A percentile compares a stretch with the other conserved stretches of the same genome.
Evolutionary conservation across 768 basidiomycete genomes (phyloP).

Genomic region (Mycena metata): DNA sequence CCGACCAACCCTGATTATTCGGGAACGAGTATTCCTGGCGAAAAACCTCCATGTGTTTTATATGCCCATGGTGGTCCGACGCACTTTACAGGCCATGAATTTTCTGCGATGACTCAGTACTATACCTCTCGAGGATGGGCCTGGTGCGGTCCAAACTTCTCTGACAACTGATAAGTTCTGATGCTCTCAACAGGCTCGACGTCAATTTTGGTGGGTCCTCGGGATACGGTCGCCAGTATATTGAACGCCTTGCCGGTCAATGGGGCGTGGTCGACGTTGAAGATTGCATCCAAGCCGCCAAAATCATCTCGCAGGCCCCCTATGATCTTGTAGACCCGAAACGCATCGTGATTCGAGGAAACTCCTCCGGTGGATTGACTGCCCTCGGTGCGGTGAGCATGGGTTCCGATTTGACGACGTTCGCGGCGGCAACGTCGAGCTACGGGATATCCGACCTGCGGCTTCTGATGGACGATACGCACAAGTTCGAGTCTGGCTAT

Average conservation of each 20-base stretch:
- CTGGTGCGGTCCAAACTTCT: constrained; percentile 61
- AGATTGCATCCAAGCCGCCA: constrained; percentile 63
- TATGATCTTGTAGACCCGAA: constrained; percentile 71
- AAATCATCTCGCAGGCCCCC: constrained; percentile 50
- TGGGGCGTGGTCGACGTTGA: constrained; percentile 73
- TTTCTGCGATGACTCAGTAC: constrained; percentile 70
- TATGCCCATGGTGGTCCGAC: constrained; percentile 84
- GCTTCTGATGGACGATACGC: constrained; percentile 63
- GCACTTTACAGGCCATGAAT: constrained; percentile 54
- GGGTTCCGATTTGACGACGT: constrained; percentile 58
- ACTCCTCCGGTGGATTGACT: constrained; percentile 82
- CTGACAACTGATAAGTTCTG: not conserved
- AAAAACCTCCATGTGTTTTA: constrained; percentile 78
- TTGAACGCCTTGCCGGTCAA: constrained; percentile 62
- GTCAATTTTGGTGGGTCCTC: constrained; percentile 74
- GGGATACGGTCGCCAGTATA: constrained; percentile 66
- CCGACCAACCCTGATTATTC: constrained; percentile 75
- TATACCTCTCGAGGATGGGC: constrained; percentile 81
- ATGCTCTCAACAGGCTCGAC: constrained; percentile 54
- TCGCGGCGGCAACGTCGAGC: constrained; percentile 72
- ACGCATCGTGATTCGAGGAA: constrained; percentile 78
- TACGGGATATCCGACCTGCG: constrained; percentile 79
- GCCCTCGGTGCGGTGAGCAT: constrained; percentile 64
- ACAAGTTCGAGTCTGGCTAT: constrained; percentile 68
- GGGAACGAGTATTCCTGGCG: constrained; percentile 60